phyloP scores from a whole-genome alignment of 352 stramenopile genomes.

The Pythium oligandrum region DNA sequence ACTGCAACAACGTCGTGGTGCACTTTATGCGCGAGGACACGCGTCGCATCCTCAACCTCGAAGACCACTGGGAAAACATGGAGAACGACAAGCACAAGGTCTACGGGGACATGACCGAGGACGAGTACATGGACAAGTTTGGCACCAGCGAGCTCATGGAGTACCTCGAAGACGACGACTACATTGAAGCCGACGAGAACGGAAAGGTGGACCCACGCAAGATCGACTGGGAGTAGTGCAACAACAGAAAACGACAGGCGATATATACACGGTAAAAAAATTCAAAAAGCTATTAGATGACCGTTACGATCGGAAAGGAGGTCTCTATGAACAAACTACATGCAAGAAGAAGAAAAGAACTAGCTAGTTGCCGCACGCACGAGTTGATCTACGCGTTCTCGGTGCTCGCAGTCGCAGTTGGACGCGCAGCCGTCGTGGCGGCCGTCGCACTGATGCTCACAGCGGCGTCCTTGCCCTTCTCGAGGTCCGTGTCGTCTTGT shows the following conservation, averaged over 20 bases:
- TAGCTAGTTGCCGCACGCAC: too few relatives aligned
- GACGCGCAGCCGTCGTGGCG: slow-evolving; percentile 6
- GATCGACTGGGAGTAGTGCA: slow-evolving; percentile 54
- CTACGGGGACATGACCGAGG: slow-evolving; percentile 75
- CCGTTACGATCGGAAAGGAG: too few relatives aligned
- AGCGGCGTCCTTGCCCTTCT: slow-evolving; percentile 8
- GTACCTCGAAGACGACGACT: slow-evolving; percentile 66
- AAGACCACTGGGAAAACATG: slow-evolving; percentile 85
- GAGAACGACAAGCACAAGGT: slow-evolving; percentile 76
- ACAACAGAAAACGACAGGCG: too few relatives aligned
- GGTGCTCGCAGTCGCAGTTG: too few relatives aligned
- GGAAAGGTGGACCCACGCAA: slow-evolving; percentile 21
- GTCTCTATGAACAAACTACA: too few relatives aligned
- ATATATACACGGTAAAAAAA: too few relatives aligned
- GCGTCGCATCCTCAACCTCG: slow-evolving; percentile 63
- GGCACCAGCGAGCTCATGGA: slow-evolving; percentile 85
- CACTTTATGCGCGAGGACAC: slow-evolving; percentile 83
- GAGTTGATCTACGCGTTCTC: too few relatives aligned
- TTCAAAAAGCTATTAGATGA: too few relatives aligned
- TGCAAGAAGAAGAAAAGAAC: slow-evolving; percentile 1
- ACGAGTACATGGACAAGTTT: slow-evolving; percentile 87
- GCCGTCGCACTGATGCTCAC: background rate
- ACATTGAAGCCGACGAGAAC: slow-evolving; percentile 25
- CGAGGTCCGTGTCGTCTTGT: slow-evolving; percentile 7
- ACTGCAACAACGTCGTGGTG: slow-evolving; percentile 89